Conservation (phyloP, 2,329 filamentous ascomycete species). For the Xylaria sp. region DNA sequence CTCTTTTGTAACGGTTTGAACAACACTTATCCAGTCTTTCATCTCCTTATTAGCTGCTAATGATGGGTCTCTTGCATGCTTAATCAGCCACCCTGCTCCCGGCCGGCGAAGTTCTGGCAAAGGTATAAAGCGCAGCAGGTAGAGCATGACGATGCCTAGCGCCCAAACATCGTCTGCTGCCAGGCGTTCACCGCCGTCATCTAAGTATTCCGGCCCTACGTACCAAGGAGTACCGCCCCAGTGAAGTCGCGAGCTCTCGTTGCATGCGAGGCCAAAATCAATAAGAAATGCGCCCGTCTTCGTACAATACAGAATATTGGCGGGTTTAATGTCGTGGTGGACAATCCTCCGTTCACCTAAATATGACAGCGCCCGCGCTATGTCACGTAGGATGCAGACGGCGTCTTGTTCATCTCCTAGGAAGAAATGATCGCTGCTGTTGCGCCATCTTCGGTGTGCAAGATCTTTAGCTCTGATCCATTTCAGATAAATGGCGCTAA, state of each 20-base stretch:
- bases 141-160: slow-evolving; percentile 7
- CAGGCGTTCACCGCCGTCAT: too few relatives aligned
- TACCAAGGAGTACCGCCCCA: slow-evolving; percentile 10
- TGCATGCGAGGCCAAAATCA: background rate
- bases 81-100: background rate
- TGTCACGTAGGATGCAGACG: background rate
- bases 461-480: background rate
- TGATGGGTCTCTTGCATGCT: background rate
- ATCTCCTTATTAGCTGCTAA: background rate
- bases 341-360: background rate
- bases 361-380: background rate
- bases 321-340: slow-evolving; percentile 17
- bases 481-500: background rate
- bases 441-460: background rate
- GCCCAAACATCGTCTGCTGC: slow-evolving; percentile 10
- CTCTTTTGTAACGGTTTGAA: background rate
- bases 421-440: background rate
- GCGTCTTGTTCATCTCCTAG: background rate
- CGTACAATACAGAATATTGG: slow-evolving; percentile 2
- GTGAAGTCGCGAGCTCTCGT: background rate
- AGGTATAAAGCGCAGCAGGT: background rate
- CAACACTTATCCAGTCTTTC: background rate
- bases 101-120: background rate
- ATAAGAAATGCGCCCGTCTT: background rate
- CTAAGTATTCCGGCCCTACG: background rate